Base-by-base conservation (phyloP, 2,329 filamentous ascomycete species). In the Juglanconis oblonga region DNA sequence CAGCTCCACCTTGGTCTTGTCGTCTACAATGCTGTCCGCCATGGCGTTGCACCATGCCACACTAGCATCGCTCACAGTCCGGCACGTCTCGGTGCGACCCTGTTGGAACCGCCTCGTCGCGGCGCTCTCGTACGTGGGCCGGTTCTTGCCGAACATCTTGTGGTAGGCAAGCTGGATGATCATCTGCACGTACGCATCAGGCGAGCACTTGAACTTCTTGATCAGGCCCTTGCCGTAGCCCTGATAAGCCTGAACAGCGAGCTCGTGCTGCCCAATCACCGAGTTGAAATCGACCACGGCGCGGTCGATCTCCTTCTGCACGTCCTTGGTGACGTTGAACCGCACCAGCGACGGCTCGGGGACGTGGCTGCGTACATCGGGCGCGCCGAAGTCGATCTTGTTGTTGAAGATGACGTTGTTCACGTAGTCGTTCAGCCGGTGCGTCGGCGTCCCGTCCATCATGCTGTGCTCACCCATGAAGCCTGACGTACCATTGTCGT, bases 381-480 rank as follows among this genome's bases (percentile, higher is more conserved):
- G 84, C 72, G 92, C 85, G 62, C 89, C 89, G 72, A 97, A 91
- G 76, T 97, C 92, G 61, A 99, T 87, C 74, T 95, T 96, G 79
- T 97, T 94, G 79, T 89, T 88, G 78, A 97, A 93, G 74, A 98
- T 97, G 70, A 91, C 84, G 72, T 90, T 87, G 79, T 94, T 96
- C 72, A 96, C 84, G 71, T 92, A 95, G 82, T 99, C 95, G 75
- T 97, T 99, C 14, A 99, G 84, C 49, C 96, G 89, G 77, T 98
- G 95, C 2, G 96, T 99, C 1, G 96, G 93, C 6, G 95, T 99
- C 65, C 96, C 95, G 73, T 99, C 95, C 96, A 99, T 99, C 95
- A 99, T 98, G 69, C 91, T 96, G 83, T 99, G 95, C 79, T 99
- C 95, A 71, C 95, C 95, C 83, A 92, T 94, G 83, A 99, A 99